Evolutionary conservation across 768 basidiomycete species (phyloP).

Genomic region (Termitomyces sp.): DNA sequence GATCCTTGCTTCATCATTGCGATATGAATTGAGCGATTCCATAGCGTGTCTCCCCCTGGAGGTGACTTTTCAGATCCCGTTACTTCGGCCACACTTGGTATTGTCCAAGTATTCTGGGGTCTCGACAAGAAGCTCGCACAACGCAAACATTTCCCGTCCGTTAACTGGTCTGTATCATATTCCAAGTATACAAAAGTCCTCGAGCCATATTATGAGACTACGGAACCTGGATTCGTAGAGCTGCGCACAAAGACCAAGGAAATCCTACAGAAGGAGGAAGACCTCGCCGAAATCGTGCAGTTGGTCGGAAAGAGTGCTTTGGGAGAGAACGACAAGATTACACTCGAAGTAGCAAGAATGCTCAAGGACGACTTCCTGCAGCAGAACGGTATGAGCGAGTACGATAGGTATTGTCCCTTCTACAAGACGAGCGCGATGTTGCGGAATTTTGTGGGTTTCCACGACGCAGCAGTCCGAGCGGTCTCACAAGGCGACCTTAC

Average conservation of each 20-base stretch:
- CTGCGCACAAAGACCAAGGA: slow-evolving; percentile 90
- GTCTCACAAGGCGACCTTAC: slow-evolving; percentile 81
- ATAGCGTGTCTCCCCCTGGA: slow-evolving; percentile 94
- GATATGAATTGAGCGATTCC: slow-evolving; percentile 8
- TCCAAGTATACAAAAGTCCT: slow-evolving; percentile 97
- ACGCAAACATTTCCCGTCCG: slow-evolving; percentile 99
- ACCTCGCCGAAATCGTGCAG: slow-evolving; percentile 97
- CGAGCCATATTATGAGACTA: slow-evolving; percentile 87
- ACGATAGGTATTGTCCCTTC: slow-evolving; percentile 96
- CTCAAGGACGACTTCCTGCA: slow-evolving; percentile 97
- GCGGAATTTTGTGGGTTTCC: slow-evolving; percentile 90
- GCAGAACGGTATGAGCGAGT: slow-evolving; percentile 98
- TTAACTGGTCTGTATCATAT: slow-evolving; percentile 99
- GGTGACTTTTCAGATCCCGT: slow-evolving; percentile 99
- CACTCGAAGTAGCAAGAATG: slow-evolving; percentile 94
- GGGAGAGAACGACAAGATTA: slow-evolving; percentile 97
- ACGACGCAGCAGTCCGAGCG: slow-evolving; percentile 84
- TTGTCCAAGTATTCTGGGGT: slow-evolving; percentile 99
- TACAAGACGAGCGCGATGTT: slow-evolving; percentile 98
- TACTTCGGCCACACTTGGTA: slow-evolving; percentile 94
- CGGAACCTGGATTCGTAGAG: slow-evolving; percentile 93
- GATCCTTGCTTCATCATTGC: neutral
- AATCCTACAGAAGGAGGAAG: slow-evolving; percentile 97
- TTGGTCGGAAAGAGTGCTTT: slow-evolving; percentile 98
- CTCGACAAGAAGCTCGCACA: slow-evolving; percentile 99